Percentiles rank a stretch among this genome's conserved stretches.
Conservation (phyloP, 306 rosid genomes). For the Trifolium subterraneum region DNA sequence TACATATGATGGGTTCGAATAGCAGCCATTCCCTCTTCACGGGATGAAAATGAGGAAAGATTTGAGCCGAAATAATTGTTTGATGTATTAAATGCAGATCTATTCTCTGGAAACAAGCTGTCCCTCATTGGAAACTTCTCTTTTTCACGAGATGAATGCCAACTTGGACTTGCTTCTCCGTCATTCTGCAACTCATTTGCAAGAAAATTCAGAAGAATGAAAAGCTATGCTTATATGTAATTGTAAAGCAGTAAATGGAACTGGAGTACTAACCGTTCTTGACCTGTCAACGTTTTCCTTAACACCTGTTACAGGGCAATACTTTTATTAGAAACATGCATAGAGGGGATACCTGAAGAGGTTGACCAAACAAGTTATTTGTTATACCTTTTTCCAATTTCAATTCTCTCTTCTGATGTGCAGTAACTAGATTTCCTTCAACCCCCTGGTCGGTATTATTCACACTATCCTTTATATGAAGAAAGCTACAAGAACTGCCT, state of each 20-base stretch:
- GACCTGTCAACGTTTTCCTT: constrained; percentile 50
- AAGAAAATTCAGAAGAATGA: constrained; percentile 50
- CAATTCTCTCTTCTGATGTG: constrained; percentile 54
- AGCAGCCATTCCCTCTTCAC: constrained; percentile 52
- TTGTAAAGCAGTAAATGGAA: constrained; percentile 49
- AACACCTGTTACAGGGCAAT: constrained; percentile 60
- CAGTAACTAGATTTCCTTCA: constrained; percentile 54
- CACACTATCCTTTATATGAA: constrained; percentile 65
- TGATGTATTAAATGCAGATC: constrained; percentile 55
- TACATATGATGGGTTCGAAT: constrained; percentile 42
- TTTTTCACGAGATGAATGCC: constrained; percentile 52
- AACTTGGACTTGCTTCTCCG: constrained; percentile 47
- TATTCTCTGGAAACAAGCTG: constrained; percentile 54
- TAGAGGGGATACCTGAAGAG: constrained; percentile 47
- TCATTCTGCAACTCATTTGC: constrained; percentile 51
- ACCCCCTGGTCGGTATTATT: constrained; percentile 48
- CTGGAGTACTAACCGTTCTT: constrained; percentile 53
- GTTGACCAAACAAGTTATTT: constrained; percentile 41
- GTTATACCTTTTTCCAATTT: constrained; percentile 76
- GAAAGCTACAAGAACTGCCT: constrained; percentile 87
- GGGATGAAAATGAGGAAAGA: constrained; percentile 50
- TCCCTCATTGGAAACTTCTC: constrained; percentile 50
- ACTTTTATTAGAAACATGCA: constrained; percentile 46
- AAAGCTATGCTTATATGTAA: constrained; percentile 36
- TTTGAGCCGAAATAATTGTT: constrained; percentile 46